These are phyloP conservation scores for Trypanosomatidae sp. DNA, from an alignment of 208 protist species.

Conservation along the genomic window DNA sequence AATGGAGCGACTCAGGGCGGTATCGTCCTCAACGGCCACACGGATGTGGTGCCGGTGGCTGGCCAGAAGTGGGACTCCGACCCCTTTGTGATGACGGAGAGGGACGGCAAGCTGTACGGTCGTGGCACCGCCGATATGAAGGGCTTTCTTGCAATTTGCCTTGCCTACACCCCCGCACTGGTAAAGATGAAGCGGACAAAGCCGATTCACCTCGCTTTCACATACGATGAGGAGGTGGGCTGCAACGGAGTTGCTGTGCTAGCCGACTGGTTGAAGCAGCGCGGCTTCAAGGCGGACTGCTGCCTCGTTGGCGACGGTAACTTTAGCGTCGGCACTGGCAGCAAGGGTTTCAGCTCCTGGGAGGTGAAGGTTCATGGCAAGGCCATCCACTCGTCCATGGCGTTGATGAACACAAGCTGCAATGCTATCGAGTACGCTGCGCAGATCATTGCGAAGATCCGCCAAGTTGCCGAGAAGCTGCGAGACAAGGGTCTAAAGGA, in stretches of 20 bases:
- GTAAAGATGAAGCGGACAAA: slow-evolving; percentile 25
- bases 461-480: no score
- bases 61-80: slow-evolving; percentile 59
- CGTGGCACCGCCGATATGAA: background rate
- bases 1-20: no score
- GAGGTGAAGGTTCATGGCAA: slow-evolving; percentile 40
- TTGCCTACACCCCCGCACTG: slow-evolving; percentile 16
- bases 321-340: slow-evolving; percentile 30
- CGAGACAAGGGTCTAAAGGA: no score
- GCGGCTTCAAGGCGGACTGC: slow-evolving; percentile 31
- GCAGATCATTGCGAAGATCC: slow-evolving; percentile 49
- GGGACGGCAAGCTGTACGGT: slow-evolving; percentile 14
- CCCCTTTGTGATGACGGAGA: slow-evolving; percentile 51
- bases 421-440: slow-evolving; percentile 47
- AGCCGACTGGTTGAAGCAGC: no score
- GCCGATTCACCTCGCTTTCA: background rate
- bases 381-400: slow-evolving; percentile 48
- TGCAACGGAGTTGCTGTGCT: no score
- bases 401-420: slow-evolving; percentile 42
- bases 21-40: no score
- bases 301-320: slow-evolving; percentile 38
- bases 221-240: background rate
- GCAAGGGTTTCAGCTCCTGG: slow-evolving; percentile 36
- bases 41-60: slow-evolving; percentile 58
- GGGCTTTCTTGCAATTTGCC: background rate